These are phyloP conservation scores for Tylopilus subfusipes DNA, from an alignment of 768 basidiomycete genomes.

Conservation along the genomic window DNA sequence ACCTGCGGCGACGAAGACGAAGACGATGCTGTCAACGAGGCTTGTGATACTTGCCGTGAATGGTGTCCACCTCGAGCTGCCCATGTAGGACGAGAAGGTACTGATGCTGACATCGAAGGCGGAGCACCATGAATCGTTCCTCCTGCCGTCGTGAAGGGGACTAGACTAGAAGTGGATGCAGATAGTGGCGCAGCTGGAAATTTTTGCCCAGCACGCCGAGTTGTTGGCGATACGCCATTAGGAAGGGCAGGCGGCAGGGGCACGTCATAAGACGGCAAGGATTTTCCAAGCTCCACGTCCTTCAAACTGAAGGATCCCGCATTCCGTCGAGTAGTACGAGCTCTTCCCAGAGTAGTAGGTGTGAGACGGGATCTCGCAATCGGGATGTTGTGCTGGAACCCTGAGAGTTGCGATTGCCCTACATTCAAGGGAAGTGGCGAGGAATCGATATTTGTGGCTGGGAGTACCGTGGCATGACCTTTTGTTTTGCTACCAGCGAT, in stretches of 20 bases:
- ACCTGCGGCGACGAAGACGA: conserved; percentile 34
- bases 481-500: conserved; percentile 32
- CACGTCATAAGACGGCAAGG: conserved; percentile 62
- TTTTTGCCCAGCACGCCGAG: conserved; percentile 50
- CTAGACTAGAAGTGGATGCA: conserved; percentile 20
- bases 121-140: conserved; percentile 4
- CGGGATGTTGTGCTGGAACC: conserved; percentile 22
- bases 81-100: conserved; percentile 12
- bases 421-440: conserved; percentile 29
- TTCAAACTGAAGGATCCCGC: conserved; percentile 95
- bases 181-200: conserved; percentile 39
- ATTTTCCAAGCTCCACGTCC: conserved; percentile 86
- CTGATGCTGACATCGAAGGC: conserved; percentile 9
- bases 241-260: conserved; percentile 28
- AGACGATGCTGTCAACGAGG: conserved; percentile 39
- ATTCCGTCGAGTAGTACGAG: conserved; percentile 68
- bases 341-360: conserved; percentile 35
- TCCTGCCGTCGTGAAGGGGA: conserved; percentile 6
- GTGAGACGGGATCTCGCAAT: conserved; percentile 30
- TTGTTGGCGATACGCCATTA: conserved; percentile 26
- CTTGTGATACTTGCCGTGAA: conserved; percentile 43
- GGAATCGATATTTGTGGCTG: conserved; percentile 20
- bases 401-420: conserved; percentile 22
- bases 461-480: conserved; percentile 24
- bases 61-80: conserved; percentile 25